A percentile compares a stretch with the other conserved stretches of the same genome.
These are phyloP conservation scores for Pythium phragmitis DNA, from an alignment of 352 stramenopile genomes.

Conservation along the genomic window DNA sequence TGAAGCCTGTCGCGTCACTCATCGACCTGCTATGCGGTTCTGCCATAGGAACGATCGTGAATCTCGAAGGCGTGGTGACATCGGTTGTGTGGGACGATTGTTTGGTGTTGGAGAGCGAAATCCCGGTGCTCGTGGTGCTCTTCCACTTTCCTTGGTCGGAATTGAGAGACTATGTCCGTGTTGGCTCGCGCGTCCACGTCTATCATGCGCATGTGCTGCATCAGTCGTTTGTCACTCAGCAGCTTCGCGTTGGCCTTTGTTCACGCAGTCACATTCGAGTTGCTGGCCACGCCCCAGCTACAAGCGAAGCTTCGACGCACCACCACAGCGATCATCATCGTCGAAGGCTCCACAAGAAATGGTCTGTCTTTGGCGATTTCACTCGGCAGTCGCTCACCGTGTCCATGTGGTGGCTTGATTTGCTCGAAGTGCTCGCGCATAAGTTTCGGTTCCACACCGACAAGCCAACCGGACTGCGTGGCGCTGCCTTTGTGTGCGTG, in stretches of 20 bases:
- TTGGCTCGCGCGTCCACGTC: conserved; percentile 14
- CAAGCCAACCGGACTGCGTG: background rate
- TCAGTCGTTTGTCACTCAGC: background rate
- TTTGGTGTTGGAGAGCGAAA: conserved; percentile 11
- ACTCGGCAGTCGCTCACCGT: conserved; percentile 13
- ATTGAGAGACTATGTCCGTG: conserved; percentile 13
- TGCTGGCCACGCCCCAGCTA: background rate
- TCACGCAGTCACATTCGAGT: conserved; percentile 19
- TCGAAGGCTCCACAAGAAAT: conserved; percentile 19
- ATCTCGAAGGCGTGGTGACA: conserved; percentile 18
- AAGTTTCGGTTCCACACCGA: conserved; percentile 43
- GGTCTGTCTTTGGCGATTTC: conserved; percentile 27
- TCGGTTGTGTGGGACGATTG: conserved; percentile 29
- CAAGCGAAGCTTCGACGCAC: background rate
- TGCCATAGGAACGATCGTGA: background rate
- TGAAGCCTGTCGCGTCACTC: background rate
- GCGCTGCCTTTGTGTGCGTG: conserved; percentile 28
- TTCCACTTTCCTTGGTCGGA: conserved; percentile 26
- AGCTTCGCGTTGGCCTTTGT: conserved; percentile 20
- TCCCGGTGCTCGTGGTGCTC: conserved; percentile 4
- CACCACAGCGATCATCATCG: background rate
- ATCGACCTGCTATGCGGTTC: background rate
- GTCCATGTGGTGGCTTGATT: conserved; percentile 29
- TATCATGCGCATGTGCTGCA: conserved; percentile 19
- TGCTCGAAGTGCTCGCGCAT: conserved; percentile 35